Conservation (phyloP, 177 flowering plant species). For the Vitis hybrid region DNA sequence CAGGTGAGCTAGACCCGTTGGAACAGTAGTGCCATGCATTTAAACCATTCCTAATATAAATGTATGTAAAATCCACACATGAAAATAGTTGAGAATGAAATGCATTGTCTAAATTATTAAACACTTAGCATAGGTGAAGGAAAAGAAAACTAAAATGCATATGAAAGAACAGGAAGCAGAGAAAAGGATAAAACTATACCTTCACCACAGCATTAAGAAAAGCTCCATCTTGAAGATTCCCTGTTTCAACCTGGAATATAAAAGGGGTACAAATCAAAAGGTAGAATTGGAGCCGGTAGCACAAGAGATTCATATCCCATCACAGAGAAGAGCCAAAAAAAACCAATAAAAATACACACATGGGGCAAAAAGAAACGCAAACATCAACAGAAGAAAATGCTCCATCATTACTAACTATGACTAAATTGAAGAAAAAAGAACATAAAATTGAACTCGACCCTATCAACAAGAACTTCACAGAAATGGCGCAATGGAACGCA, state of each 20-base stretch:
- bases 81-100: background rate
- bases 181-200: slow-evolving; percentile 36
- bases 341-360: no score
- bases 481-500: background rate
- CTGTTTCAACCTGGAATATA: slow-evolving; percentile 49
- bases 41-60: background rate
- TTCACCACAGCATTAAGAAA: slow-evolving; percentile 97
- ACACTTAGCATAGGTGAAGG: background rate
- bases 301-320: no score
- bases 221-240: slow-evolving; percentile 64
- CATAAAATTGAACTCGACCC: no score
- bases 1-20: no score
- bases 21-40: background rate
- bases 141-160: background rate
- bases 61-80: background rate
- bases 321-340: no score
- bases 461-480: no score
- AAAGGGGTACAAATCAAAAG: background rate
- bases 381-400: no score
- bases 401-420: no score
- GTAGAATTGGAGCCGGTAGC: background rate
- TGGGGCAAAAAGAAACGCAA: no score
- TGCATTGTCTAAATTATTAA: background rate
- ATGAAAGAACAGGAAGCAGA: background rate
- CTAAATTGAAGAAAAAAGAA: no score